Evolutionary conservation across 768 basidiomycete species (phyloP).

Genomic region (Phaffia australis): DNA sequence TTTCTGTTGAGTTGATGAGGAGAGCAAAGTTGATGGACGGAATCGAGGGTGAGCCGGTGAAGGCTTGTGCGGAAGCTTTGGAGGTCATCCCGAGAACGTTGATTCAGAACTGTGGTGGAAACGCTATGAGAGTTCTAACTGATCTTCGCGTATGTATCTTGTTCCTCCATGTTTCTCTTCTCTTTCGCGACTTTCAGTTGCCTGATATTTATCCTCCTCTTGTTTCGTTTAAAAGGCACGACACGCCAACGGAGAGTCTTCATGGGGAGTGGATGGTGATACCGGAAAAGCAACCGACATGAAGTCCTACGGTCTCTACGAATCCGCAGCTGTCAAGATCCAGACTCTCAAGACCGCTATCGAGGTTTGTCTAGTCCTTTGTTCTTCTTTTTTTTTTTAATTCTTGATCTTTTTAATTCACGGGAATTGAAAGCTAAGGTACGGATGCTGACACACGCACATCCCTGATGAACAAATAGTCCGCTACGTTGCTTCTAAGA

Average conservation of each 20-base stretch:
- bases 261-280: constrained; percentile 92
- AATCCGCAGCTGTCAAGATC: constrained; percentile 95
- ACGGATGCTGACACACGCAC: background rate
- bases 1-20: constrained; percentile 62
- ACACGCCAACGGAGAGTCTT: constrained; percentile 78
- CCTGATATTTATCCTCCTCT: background rate
- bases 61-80: constrained; percentile 89
- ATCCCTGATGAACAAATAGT: constrained; percentile 40
- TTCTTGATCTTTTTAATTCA: background rate
- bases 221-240: constrained; percentile 55
- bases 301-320: constrained; percentile 85
- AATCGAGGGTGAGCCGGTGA: constrained; percentile 80
- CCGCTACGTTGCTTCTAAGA: constrained; percentile 76
- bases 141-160: constrained; percentile 64
- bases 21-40: constrained; percentile 72
- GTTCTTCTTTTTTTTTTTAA: background rate
- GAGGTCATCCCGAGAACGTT: constrained; percentile 94
- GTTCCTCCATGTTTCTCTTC: background rate
- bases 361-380: constrained; percentile 47
- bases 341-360: constrained; percentile 96
- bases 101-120: constrained; percentile 89
- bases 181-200: background rate
- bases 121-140: constrained; percentile 83
- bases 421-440: background rate
- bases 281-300: constrained; percentile 93